Percentiles rank a stretch among this genome's conserved stretches.
phyloP scores from a whole-genome alignment of 1,284 basidiomycete genomes.

The Kwoniella shivajii region DNA sequence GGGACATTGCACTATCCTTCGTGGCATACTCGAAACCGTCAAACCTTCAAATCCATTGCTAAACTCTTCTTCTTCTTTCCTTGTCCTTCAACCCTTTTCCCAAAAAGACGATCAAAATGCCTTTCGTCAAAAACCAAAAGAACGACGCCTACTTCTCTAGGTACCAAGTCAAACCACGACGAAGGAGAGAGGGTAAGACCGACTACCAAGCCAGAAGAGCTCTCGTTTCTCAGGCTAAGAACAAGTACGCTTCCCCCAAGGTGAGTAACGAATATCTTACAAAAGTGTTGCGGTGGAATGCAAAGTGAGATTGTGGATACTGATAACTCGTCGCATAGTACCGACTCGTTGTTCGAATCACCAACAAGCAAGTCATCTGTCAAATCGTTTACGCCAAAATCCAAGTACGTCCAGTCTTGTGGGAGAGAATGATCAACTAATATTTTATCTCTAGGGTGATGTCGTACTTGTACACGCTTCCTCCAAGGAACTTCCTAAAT shows the following conservation, averaged over 20 bases:
- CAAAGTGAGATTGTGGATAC: background rate
- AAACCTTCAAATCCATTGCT: background rate
- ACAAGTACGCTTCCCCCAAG: conserved; percentile 99
- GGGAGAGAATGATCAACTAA: background rate
- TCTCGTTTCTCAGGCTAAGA: conserved; percentile 96
- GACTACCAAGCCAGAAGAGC: conserved; percentile 99
- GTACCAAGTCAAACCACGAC: conserved; percentile 95
- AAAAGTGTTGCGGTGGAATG: conserved; percentile 2
- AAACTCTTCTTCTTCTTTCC: background rate
- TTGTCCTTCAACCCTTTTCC: conserved; percentile 14
- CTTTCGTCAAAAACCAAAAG: conserved; percentile 61
- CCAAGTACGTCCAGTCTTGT: conserved; percentile 56
- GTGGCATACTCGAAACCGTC: background rate
- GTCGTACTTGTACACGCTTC: conserved; percentile 84
- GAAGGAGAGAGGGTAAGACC: conserved; percentile 95
- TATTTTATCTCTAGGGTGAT: conserved; percentile 65
- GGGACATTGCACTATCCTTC: background rate
- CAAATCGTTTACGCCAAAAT: conserved; percentile 97
- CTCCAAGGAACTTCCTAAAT: conserved; percentile 90
- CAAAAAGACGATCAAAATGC: conserved; percentile 51
- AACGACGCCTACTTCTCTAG: conserved; percentile 88
- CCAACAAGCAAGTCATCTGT: conserved; percentile 87
- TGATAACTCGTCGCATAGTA: conserved; percentile 60
- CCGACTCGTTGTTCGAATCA: conserved; percentile 97
- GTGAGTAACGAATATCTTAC: conserved; percentile 3